A percentile compares a stretch with the other conserved stretches of the same genome.
These are phyloP conservation scores for Globisporangium okanoganense DNA, from an alignment of 352 stramenopile species.

Conservation along the genomic window DNA sequence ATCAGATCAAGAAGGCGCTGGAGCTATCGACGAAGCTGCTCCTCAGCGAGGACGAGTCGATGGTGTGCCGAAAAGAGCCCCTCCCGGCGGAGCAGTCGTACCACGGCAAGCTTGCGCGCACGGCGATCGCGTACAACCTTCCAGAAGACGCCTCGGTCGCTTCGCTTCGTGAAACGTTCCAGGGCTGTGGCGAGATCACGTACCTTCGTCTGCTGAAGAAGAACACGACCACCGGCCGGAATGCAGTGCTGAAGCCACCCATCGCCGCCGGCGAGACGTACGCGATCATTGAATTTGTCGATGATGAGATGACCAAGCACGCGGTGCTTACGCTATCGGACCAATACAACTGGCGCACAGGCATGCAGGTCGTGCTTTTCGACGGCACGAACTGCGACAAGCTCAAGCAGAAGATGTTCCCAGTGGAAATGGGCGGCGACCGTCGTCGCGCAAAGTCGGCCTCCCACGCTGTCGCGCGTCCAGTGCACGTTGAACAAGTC, in stretches of 20 bases:
- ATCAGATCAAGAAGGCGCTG: slow-evolving; percentile 77
- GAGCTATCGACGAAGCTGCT: slow-evolving; percentile 84
- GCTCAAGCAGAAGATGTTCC: slow-evolving; percentile 89
- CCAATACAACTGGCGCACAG: slow-evolving; percentile 85
- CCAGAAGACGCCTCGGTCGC: slow-evolving; percentile 83
- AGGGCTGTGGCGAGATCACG: slow-evolving; percentile 78
- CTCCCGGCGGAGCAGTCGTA: slow-evolving; percentile 79
- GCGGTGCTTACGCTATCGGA: slow-evolving; percentile 83
- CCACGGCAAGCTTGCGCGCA: slow-evolving; percentile 81
- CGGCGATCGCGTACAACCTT: slow-evolving; percentile 85
- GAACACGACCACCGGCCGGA: slow-evolving; percentile 83
- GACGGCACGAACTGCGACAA: slow-evolving; percentile 87
- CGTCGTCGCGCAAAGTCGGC: slow-evolving; percentile 79
- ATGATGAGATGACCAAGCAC: slow-evolving; percentile 89
- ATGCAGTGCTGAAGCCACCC: slow-evolving; percentile 84
- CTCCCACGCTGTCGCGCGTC: slow-evolving; percentile 53
- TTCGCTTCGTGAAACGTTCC: slow-evolving; percentile 81
- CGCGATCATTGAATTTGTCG: slow-evolving; percentile 87
- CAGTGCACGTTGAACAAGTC: slow-evolving; percentile 79
- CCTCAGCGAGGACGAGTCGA: slow-evolving; percentile 75
- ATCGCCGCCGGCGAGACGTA: slow-evolving; percentile 86
- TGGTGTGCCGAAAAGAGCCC: slow-evolving; percentile 86
- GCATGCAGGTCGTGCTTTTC: slow-evolving; percentile 88
- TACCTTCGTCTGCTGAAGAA: slow-evolving; percentile 88
- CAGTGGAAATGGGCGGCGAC: slow-evolving; percentile 64